Evolutionary conservation across 2,329 filamentous ascomycete genomes (phyloP), one percentile per base, ranked within the genome.

Genomic region (Pestalotiopsis sp.): DNA sequence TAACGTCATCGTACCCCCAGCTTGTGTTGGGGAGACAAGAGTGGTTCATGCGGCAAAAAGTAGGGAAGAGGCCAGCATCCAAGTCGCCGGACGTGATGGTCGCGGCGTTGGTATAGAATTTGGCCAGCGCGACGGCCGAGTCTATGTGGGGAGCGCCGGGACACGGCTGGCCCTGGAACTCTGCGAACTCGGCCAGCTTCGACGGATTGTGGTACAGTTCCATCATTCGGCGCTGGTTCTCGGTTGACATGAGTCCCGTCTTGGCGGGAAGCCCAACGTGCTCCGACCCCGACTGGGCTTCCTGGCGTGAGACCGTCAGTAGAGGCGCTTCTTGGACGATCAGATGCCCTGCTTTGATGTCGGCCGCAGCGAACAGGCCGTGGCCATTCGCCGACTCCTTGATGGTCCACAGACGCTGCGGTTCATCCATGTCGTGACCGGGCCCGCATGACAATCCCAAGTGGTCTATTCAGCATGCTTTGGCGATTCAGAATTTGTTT

Each of bases 21-120:
- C 56, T 57, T 5, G 67, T 63, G 56, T 68, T 68, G 38, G 67
- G 67, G 1, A 61, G 3, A 38, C 67, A 68, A 0, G 56, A 52
- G 62, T 68, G 67, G n/a, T 68, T 68, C 25, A 68, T 65, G 61
- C 67, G 67, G 62, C 67, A 64, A 25, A 68, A 68, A 2, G 39
- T 17, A n/a, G 56, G 3, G 14, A 56, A 68, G 39, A 68, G 63
- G 41, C 63, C 63, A n/a, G 63, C 60, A 14, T 63, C 60, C 60
- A 63, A 23, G 6, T 63, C 60, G 60, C 60, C 60, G 14, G 60
- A n/a, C 3, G 60, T 63, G 31, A 63, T 63, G 31, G 60, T 63
- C 13, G 60, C 60, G 36, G 60, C 60, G n/a, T 63, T 63, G 60
- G 60, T 63, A 11, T 63, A 63, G 38, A 63, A 63, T 23, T 63